Base-by-base conservation (phyloP, 495 filamentous ascomycete species). In the Cercophora samala region DNA sequence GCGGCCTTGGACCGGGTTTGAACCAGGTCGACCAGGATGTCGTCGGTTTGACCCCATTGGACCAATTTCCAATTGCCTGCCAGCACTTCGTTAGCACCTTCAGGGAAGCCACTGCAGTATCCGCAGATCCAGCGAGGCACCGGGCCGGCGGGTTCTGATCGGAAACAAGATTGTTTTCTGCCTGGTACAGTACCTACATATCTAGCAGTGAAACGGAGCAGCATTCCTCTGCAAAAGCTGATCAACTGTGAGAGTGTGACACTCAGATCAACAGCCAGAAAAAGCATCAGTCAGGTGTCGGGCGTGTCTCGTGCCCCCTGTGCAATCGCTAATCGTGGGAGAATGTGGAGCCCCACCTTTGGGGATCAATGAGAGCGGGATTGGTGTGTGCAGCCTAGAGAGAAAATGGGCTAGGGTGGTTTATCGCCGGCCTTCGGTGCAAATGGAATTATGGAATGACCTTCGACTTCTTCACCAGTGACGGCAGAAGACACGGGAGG, bases 301-400 rank as follows among this genome's bases (percentile, higher is more conserved):
- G n/a, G n/a, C n/a, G n/a, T n/a, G 53, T 18, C 53, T 56, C 53
- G 53, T 56, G 53, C 53, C 53, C 53, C 53, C 53, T 56, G 53
- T 23, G 53, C 53, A 56, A 22, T 56, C 53, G 53, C 53, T 56
- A 56, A 56, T 56, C 53, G 53, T 56, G 53, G 22, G 22, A 56
- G 53, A 46, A 46, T 46, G 37, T 46, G 37, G 37, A 46, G 37
- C 37, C 37, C 37, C 37, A 46, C 37, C 37, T 46, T 13, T 56
- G 53, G n/a, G n/a, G 53, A 56, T 21, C n/a, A 19, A 8, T 21
- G 53, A 56, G 52, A 18, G 53, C 53, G 53, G 53, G 53, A 56
- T 18, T 56, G 52, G 52, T 13, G 29, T 32, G 29, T 8, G n/a
- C 8, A 8, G 29, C 1, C 53, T 8, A 56, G 53, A 11, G 53